These are phyloP conservation scores for Coemansia sp. DNA, from an alignment of 192 early-diverging fungal genomes.

Conservation along the genomic window DNA sequence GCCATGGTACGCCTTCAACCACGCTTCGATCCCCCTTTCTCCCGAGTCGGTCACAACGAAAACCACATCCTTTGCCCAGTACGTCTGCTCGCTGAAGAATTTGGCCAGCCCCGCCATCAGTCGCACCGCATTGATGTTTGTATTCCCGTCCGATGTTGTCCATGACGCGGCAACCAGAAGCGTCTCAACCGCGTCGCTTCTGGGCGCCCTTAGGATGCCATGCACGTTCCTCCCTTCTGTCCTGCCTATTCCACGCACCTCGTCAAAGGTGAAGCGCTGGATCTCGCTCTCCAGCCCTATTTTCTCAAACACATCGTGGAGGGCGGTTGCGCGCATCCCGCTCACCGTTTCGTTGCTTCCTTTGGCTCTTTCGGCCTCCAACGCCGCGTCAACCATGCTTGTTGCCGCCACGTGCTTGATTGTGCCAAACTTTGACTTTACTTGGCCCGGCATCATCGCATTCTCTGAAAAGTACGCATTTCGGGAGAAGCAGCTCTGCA, in stretches of 20 bases:
- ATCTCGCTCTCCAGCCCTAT: constrained; percentile 47
- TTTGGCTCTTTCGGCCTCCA: not conserved
- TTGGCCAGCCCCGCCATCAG: constrained; percentile 46
- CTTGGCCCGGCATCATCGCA: constrained; percentile 72
- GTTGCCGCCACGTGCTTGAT: constrained; percentile 28
- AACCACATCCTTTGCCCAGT: constrained; percentile 93
- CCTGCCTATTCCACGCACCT: constrained; percentile 29
- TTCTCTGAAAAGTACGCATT: constrained; percentile 75
- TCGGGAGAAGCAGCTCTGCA: constrained; percentile 60
- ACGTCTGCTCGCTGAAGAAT: constrained; percentile 59
- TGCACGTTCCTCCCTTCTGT: constrained; percentile 71
- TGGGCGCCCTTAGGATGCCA: constrained; percentile 76
- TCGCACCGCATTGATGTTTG: constrained; percentile 29
- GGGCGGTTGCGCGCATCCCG: constrained; percentile 12
- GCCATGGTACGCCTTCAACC: constrained; percentile 91
- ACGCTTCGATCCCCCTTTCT: constrained; percentile 74
- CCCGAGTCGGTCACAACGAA: constrained; percentile 82
- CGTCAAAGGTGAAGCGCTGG: constrained; percentile 28
- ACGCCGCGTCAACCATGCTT: constrained; percentile 16
- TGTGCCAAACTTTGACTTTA: constrained; percentile 40
- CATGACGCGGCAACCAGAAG: constrained; percentile 82
- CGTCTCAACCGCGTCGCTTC: constrained; percentile 87
- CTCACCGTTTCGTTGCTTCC: not conserved
- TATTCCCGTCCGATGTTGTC: constrained; percentile 62
- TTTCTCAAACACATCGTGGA: constrained; percentile 20